phyloP scores from a whole-genome alignment of 1,284 basidiomycete genomes.

The Schizopora paradoxa region DNA sequence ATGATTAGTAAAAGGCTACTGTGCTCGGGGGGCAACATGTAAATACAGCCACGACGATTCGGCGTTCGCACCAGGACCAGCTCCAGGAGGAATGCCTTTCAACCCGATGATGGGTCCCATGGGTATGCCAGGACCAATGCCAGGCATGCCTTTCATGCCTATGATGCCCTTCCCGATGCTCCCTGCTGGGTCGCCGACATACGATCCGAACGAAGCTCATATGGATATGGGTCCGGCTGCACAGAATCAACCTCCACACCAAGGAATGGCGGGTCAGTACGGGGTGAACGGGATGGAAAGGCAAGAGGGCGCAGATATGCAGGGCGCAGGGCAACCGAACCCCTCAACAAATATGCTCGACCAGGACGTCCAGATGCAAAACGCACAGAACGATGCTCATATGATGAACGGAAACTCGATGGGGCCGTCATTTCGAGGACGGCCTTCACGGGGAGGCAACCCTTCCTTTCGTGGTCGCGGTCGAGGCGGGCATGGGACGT shows the following conservation, averaged over 20 bases:
- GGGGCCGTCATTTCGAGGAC: background rate
- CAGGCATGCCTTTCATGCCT: conserved; percentile 57
- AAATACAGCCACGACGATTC: conserved; percentile 88
- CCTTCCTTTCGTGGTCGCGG: conserved; percentile 37
- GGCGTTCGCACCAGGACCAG: conserved; percentile 61
- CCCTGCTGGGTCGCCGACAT: conserved; percentile 42
- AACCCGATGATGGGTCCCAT: conserved; percentile 11
- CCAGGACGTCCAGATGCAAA: too few species aligned
- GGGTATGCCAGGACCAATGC: conserved; percentile 44
- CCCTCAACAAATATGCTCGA: too few species aligned
- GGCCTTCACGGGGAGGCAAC: conserved; percentile 15
- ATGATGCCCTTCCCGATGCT: conserved; percentile 47
- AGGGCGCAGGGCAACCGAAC: too few species aligned
- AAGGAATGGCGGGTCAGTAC: too few species aligned
- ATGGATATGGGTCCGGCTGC: conserved; percentile 73
- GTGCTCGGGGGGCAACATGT: conserved; percentile 85
- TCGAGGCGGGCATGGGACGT: conserved; percentile 39
- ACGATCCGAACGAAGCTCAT: conserved; percentile 70
- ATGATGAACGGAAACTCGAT: background rate
- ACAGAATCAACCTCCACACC: too few species aligned
- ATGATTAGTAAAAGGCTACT: conserved; percentile 77
- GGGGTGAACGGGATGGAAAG: too few species aligned
- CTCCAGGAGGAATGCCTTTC: conserved; percentile 41
- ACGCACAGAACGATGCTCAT: background rate
- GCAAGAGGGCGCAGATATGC: background rate